phyloP scores from a whole-genome alignment of 257 asterid species.

The Nicotiana tabacum region DNA sequence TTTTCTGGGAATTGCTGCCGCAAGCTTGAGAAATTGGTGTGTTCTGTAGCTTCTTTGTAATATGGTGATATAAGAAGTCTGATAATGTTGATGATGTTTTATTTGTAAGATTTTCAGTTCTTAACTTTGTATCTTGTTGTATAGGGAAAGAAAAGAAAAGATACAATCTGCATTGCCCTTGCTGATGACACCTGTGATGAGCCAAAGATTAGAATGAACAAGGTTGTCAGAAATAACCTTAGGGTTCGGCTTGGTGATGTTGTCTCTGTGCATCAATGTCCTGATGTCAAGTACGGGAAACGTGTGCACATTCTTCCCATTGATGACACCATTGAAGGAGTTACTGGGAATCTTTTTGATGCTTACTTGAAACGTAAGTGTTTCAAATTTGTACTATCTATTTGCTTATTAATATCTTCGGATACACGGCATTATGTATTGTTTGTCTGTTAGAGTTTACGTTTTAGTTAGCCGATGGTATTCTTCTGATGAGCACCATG shows the following conservation, averaged over 20 bases:
- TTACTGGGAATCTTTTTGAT: slow-evolving; percentile 74
- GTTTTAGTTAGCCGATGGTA: neutral
- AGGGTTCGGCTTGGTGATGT: slow-evolving; percentile 90
- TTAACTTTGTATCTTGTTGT: neutral
- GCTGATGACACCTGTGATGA: slow-evolving; percentile 73
- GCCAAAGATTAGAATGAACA: slow-evolving; percentile 79
- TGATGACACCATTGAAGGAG: slow-evolving; percentile 73
- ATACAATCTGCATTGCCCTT: slow-evolving; percentile 68
- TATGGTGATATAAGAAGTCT: neutral
- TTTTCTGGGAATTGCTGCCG: neutral
- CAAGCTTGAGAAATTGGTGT: neutral
- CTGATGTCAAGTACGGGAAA: slow-evolving; percentile 82
- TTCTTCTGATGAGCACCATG: neutral
- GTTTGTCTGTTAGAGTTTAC: neutral
- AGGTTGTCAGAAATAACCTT: slow-evolving; percentile 69
- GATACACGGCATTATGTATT: neutral
- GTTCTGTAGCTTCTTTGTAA: neutral
- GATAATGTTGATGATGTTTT: neutral
- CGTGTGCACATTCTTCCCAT: slow-evolving; percentile 84
- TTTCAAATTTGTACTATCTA: neutral
- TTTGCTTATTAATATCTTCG: neutral
- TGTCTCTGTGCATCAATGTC: slow-evolving; percentile 78
- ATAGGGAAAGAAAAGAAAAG: slow-evolving; percentile 79
- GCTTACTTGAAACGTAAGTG: slow-evolving; percentile 66
- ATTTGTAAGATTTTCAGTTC: neutral